These are phyloP conservation scores for Dendrobium catenatum DNA, from an alignment of 106 monocot species.

Conservation along the genomic window DNA sequence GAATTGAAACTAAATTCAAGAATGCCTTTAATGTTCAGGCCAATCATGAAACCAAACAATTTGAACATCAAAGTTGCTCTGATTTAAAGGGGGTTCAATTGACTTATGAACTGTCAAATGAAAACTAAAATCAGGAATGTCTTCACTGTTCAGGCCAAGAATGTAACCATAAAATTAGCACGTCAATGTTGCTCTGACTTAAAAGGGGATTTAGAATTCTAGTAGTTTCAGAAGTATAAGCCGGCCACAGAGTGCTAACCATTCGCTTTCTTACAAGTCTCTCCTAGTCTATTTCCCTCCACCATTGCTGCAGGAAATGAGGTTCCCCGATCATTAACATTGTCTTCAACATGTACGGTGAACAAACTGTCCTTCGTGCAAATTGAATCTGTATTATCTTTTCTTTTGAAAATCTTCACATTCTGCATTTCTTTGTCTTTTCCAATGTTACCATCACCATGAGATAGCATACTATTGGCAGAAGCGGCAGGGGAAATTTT, in stretches of 20 bases:
- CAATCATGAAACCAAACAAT: neutral
- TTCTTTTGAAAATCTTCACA: neutral
- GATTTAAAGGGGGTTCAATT: neutral
- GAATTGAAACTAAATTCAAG: neutral
- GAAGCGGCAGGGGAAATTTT: neutral
- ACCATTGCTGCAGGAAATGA: conserved; percentile 3
- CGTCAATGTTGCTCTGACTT: neutral
- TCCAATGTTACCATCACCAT: conserved; percentile 6
- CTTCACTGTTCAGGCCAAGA: neutral
- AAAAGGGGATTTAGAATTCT: neutral
- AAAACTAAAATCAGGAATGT: neutral
- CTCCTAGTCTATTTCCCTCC: neutral
- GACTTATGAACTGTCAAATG: neutral
- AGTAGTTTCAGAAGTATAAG: neutral
- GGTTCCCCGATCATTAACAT: conserved; percentile 2
- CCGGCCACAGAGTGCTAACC: conserved; percentile 17
- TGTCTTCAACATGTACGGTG: neutral
- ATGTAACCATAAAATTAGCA: neutral
- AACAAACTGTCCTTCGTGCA: neutral
- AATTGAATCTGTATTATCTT: neutral
- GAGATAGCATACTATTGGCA: conserved; percentile 1
- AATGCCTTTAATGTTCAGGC: neutral
- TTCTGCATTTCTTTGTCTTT: neutral
- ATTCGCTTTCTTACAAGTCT: neutral
- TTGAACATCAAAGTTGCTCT: neutral